A percentile compares a stretch with the other conserved stretches of the same genome.
Conservation (phyloP, 805 yeast species). For the Myxozyma vanderwaltii region DNA sequence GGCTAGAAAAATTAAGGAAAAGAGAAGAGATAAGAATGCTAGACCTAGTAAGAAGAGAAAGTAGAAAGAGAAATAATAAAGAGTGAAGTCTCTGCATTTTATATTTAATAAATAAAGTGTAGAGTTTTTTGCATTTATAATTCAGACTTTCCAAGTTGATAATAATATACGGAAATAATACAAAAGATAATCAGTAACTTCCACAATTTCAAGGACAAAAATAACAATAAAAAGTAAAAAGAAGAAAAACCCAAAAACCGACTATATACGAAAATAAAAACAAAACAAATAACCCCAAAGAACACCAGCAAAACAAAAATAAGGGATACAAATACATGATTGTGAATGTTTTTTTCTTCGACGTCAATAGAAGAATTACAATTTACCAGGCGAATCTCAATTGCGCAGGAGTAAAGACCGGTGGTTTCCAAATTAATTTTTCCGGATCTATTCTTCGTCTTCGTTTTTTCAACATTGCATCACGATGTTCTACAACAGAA, state of each 20-base stretch:
- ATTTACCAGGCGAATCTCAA: slow-evolving; percentile 90
- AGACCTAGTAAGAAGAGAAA: slow-evolving; percentile 59
- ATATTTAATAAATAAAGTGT: neutral
- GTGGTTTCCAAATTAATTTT: slow-evolving; percentile 87
- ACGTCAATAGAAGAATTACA: neutral
- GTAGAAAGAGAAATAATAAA: neutral
- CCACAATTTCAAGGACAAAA: no score
- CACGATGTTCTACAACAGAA: slow-evolving; percentile 74
- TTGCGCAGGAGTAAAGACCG: slow-evolving; percentile 91
- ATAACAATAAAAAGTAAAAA: no score
- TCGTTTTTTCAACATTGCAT: slow-evolving; percentile 67
- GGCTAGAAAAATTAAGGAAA: slow-evolving; percentile 66
- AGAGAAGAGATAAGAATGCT: slow-evolving; percentile 80
- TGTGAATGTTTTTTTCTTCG: neutral
- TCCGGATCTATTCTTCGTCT: slow-evolving; percentile 68
- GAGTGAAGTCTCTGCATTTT: neutral
- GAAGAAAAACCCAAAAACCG: no score
- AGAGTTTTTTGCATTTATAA: neutral
- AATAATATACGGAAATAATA: no score
- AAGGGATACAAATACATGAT: neutral
- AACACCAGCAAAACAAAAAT: neutral
- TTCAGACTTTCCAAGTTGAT: no score
- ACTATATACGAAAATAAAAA: neutral
- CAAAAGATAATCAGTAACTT: no score
- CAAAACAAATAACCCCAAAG: neutral